phyloP scores from a whole-genome alignment of 345 rosid species.

The Chamaenerion angustifolium region DNA sequence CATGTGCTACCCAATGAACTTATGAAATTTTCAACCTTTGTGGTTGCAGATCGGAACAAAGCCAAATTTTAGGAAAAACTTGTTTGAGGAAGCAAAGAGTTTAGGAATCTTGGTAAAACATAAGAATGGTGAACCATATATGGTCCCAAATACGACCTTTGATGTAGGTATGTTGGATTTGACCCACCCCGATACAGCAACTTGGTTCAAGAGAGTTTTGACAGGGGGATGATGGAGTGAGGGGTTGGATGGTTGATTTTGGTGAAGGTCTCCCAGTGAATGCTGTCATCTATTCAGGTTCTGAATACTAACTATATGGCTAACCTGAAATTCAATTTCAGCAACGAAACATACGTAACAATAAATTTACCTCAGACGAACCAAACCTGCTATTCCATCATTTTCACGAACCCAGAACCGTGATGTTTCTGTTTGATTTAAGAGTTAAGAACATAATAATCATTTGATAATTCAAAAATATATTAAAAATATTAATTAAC shows the following conservation, averaged over 20 bases:
- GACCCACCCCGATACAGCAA: slow-evolving; percentile 48
- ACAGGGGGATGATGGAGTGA: slow-evolving; percentile 43
- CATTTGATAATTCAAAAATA: too few species aligned
- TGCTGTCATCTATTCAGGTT: slow-evolving; percentile 50
- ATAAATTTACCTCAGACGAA: too few species aligned
- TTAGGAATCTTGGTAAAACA: slow-evolving; percentile 49
- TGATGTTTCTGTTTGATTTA: too few species aligned
- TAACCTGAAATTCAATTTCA: not conserved
- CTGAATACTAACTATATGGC: slow-evolving; percentile 2
- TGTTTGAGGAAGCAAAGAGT: slow-evolving; percentile 48
- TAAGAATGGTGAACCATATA: slow-evolving; percentile 36
- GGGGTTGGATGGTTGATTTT: slow-evolving; percentile 84
- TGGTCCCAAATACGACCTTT: slow-evolving; percentile 67
- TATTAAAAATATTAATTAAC: too few species aligned
- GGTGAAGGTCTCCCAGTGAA: slow-evolving; percentile 71
- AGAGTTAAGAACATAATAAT: too few species aligned
- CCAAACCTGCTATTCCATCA: too few species aligned
- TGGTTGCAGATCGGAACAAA: slow-evolving; percentile 31
- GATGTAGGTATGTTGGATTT: slow-evolving; percentile 68
- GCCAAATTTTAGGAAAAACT: slow-evolving; percentile 37
- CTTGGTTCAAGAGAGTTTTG: slow-evolving; percentile 56
- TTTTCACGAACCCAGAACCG: too few species aligned
- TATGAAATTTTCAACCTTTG: slow-evolving; percentile 1
- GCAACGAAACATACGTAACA: too few species aligned
- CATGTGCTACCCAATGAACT: not conserved